phyloP scores from a whole-genome alignment of 108 stramenopile genomes.

The Schizochytrium sp. region DNA sequence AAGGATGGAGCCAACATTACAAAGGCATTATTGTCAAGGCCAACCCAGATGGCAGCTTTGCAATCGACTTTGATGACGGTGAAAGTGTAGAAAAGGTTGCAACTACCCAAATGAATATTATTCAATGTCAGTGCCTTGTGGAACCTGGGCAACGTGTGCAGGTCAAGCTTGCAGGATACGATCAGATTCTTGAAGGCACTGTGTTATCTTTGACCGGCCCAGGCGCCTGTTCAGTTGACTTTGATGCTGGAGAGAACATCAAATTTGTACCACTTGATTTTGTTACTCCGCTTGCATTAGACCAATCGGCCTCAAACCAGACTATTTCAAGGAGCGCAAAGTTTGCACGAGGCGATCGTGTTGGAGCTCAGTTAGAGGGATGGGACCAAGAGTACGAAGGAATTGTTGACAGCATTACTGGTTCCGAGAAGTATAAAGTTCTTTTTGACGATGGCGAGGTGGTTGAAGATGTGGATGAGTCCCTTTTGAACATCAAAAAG shows the following conservation, averaged over 20 bases:
- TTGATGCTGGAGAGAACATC: slow-evolving; percentile 47
- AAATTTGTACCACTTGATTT: background rate
- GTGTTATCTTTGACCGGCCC: background rate
- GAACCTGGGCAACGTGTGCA: slow-evolving; percentile 1
- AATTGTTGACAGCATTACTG: background rate
- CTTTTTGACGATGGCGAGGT: slow-evolving; percentile 58
- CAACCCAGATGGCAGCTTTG: slow-evolving; percentile 12
- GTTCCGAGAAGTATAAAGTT: background rate
- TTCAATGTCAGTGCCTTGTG: background rate
- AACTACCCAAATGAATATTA: background rate
- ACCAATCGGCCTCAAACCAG: background rate
- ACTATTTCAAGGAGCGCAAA: background rate
- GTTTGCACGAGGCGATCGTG: background rate
- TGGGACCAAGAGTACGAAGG: slow-evolving; percentile 43
- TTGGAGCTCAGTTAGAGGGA: background rate
- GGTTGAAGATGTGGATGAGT: background rate
- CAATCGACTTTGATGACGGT: slow-evolving; percentile 45
- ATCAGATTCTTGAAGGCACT: background rate
- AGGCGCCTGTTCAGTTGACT: slow-evolving; percentile 14
- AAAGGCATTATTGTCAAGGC: background rate
- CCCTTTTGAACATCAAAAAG: background rate
- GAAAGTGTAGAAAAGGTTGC: background rate
- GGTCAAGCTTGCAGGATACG: background rate
- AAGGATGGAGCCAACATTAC: slow-evolving; percentile 30
- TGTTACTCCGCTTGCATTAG: background rate